Percentiles rank a stretch among this genome's conserved stretches.
phyloP scores from a whole-genome alignment of 257 asterid genomes.

The Agastache rugosa region DNA sequence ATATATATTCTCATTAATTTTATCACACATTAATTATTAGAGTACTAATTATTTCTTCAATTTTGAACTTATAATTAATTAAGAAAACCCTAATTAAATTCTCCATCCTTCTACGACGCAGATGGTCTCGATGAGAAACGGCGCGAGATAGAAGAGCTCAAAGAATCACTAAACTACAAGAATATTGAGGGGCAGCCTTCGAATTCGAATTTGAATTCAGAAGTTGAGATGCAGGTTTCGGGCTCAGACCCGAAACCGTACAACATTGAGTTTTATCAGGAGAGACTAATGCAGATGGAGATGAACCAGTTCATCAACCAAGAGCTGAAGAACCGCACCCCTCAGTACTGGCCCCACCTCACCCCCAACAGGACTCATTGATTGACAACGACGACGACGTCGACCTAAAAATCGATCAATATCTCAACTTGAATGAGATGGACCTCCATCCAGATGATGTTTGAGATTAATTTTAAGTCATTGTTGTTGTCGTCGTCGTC shows the following conservation, averaged over 20 bases:
- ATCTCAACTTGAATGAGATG: background rate
- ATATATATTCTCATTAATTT: too few relatives aligned
- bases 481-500: background rate
- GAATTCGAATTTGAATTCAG: too few relatives aligned
- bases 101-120: too few relatives aligned
- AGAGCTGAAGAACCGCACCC: background rate
- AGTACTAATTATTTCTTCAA: too few relatives aligned
- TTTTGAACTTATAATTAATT: too few relatives aligned
- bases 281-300: slow-evolving; percentile 3
- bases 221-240: background rate
- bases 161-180: background rate
- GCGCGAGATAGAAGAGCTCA: background rate
- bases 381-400: background rate
- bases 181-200: too few relatives aligned
- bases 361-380: background rate
- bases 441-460: too few relatives aligned
- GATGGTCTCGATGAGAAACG: background rate
- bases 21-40: too few relatives aligned
- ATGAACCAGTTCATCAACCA: slow-evolving; percentile 1
- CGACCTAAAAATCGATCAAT: background rate
- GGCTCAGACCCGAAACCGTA: background rate
- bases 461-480: too few relatives aligned
- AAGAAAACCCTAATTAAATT: too few relatives aligned
- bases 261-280: slow-evolving; percentile 4
- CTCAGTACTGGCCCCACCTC: background rate